Conservation (phyloP, 2,329 filamentous ascomycete genomes). For the Falciphora oryzae region DNA sequence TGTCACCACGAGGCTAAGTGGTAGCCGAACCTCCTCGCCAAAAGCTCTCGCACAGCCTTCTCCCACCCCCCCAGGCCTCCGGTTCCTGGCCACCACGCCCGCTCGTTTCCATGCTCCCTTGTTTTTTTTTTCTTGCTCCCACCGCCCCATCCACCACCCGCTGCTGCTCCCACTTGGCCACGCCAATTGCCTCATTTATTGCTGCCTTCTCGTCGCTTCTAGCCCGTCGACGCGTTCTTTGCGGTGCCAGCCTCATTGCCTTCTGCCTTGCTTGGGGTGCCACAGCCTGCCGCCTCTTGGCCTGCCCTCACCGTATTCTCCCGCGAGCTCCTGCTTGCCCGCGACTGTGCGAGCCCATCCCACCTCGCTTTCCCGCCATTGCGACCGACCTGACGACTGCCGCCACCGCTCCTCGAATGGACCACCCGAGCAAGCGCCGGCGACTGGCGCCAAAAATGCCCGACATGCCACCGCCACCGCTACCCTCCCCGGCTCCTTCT, state of each 20-base stretch:
- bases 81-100: slow-evolving; percentile 6
- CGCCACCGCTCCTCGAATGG: slow-evolving; percentile 15
- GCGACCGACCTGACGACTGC: not conserved
- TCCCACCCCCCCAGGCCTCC: slow-evolving; percentile 2
- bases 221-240: not conserved
- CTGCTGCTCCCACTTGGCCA: not conserved
- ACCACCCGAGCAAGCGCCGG: slow-evolving; percentile 24
- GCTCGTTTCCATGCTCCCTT: not conserved
- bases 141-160: not conserved
- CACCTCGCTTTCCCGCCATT: not conserved
- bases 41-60: slow-evolving; percentile 9
- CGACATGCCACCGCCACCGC: slow-evolving; percentile 16
- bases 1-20: slow-evolving; percentile 10
- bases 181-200: not conserved
- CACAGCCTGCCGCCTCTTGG: not conserved
- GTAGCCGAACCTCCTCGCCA: slow-evolving; percentile 10
- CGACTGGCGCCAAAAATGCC: slow-evolving; percentile 23
- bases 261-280: not conserved
- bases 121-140: slow-evolving; percentile 1
- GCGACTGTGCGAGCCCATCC: not conserved
- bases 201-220: not conserved
- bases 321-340: not conserved
- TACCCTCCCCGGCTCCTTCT: slow-evolving; percentile 11
- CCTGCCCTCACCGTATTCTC: not conserved
- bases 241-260: not conserved